Base-by-base conservation (phyloP, 2,329 filamentous ascomycete genomes). In the Aspergillus piperis region DNA sequence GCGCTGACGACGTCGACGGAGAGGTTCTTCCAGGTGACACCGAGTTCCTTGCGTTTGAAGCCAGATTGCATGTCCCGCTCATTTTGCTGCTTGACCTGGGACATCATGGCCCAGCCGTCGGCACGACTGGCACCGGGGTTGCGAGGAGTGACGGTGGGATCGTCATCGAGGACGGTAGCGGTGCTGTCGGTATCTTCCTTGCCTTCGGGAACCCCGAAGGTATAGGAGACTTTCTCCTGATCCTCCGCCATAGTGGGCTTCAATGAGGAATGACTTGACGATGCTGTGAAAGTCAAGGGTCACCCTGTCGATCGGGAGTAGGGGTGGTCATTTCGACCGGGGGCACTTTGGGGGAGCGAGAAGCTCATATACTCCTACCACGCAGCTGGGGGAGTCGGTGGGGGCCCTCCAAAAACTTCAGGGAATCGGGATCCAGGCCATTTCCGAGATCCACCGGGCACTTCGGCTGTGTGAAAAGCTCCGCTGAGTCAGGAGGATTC, bases 21-120 rank as follows among this genome's bases (percentile, higher is more conserved):
- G 50, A 90, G 77, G 58, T 86, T 80, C 64, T 84, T 80, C 85
- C 87, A 90, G 1, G 88, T 85, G 0, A 90, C 80, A 23, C 88
- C 88, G 3, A 89, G 79, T 66, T 82, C 76, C 39, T 82, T 78
- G 8, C 75, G 71, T 27, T 80, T 82, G 60, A 81, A 76, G 2
- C 80, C 80, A 3, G 82, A 82, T 3, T 77, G 75, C 17, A 76
- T 67, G 17, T 83, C 78, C 11, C 80, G 77, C 23, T 80, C 74
- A 5, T 77, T 73, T 53, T 77, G 74, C 3, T 75, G 74, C 48
- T 80, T 76, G 25, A 86, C 72, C 63, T 81, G 79, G 13, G 78
- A 73, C 70, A 84, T 82, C 64, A 86, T 66, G 6, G 71, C 64
- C 83, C 83, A 85, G 55, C 81, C 75, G n/a, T 78, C 73, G 36